Conservation (phyloP, 2,329 filamentous ascomycete genomes). For the Beauveria sp. region DNA sequence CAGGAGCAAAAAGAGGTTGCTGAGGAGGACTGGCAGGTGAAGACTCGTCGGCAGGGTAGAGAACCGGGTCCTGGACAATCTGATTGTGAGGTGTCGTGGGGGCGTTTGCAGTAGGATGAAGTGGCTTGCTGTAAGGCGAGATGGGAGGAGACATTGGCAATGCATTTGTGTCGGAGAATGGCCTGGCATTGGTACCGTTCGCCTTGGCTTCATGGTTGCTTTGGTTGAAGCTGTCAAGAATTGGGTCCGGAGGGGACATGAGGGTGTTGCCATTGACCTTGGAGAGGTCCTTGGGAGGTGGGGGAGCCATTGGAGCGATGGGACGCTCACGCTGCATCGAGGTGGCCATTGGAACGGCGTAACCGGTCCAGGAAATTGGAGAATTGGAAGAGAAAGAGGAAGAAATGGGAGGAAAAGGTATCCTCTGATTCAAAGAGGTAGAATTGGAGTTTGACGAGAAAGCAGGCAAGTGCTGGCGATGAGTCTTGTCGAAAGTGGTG, state of each 20-base stretch:
- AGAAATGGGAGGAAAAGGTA: constrained; percentile 7
- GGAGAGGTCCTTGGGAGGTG: constrained; percentile 23
- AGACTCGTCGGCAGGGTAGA: constrained; percentile 44
- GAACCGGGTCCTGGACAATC: constrained; percentile 45
- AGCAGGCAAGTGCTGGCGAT: background rate
- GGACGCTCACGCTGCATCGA: constrained; percentile 19
- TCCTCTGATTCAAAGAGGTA: background rate
- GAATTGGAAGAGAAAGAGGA: constrained; percentile 13
- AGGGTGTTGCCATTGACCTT: constrained; percentile 46
- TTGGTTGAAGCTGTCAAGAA: constrained; percentile 45
- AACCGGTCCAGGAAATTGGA: background rate
- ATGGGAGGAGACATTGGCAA: constrained; percentile 51
- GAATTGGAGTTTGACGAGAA: constrained; percentile 5
- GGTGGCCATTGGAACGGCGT: constrained; percentile 7
- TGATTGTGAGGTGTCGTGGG: constrained; percentile 23
- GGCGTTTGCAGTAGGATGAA: constrained; percentile 24
- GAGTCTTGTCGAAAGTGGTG: constrained; percentile 10
- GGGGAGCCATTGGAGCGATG: constrained; percentile 22
- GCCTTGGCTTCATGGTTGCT: background rate
- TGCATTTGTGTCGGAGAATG: constrained; percentile 24
- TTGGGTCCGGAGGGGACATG: constrained; percentile 55
- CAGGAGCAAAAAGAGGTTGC: constrained; percentile 41
- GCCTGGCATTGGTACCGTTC: constrained; percentile 18
- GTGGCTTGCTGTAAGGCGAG: constrained; percentile 38
- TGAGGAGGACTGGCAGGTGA: constrained; percentile 33